A percentile compares a stretch with the other conserved stretches of the same genome.
Evolutionary conservation across 1,139 yeast genomes (phyloP).

Genomic region (Pichia sp.): DNA sequence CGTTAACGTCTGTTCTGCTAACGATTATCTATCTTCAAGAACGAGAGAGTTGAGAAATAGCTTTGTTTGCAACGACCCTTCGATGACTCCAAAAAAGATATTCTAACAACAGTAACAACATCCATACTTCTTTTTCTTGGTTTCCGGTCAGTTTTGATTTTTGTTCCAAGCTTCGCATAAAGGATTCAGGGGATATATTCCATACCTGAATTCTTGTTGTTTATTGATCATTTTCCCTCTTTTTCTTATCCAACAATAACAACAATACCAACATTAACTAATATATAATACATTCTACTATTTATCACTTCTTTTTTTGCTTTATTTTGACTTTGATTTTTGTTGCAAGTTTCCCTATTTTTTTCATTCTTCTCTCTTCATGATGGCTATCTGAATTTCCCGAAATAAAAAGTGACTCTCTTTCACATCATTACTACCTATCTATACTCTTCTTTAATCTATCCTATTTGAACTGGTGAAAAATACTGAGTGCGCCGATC

Average conservation of each 20-base stretch:
- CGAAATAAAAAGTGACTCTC: not conserved
- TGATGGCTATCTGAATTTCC: not conserved
- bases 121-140: not conserved
- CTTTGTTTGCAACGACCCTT: constrained; percentile 9
- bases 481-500: not conserved
- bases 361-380: not conserved
- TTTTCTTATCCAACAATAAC: not conserved
- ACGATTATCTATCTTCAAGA: constrained; percentile 22
- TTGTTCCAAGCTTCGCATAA: not conserved
- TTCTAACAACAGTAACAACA: not conserved
- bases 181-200: not conserved
- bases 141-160: not conserved
- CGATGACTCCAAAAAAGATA: not conserved
- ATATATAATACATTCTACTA: not conserved
- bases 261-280: too few species aligned
- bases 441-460: too few species aligned
- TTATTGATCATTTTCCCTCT: not conserved
- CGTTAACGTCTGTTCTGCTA: constrained; percentile 27
- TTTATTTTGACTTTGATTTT: not conserved
- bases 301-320: not conserved
- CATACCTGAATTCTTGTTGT: not conserved
- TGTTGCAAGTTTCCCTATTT: not conserved
- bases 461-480: not conserved
- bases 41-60: constrained; percentile 20
- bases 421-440: too few species aligned